Evolutionary conservation across 208 protist genomes (phyloP), one percentile per base, ranked within the genome.

Genomic region (Herpetomonas tarakana): DNA sequence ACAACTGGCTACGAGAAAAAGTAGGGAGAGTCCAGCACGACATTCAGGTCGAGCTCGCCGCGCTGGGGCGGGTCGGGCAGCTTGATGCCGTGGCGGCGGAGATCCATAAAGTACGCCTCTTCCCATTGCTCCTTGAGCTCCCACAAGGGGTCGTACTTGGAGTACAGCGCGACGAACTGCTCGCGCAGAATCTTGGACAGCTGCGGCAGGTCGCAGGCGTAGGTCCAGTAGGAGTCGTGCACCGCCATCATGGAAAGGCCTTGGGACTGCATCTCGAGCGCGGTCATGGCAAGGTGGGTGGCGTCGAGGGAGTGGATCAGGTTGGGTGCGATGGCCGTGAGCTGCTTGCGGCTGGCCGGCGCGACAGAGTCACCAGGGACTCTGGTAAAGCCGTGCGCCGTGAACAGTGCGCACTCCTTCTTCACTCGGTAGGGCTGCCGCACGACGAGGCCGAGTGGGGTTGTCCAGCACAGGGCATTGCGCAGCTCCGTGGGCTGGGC

Each of bases 201-300:
- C 45, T 63, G 21, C 47, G 97, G 97, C 29, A 98, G 73, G 47
- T 96, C 80, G 24, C 79, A 85, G 6, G 98, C 95, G 75, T 99
- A 98, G 4, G 97, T 98, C 98, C 98, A 99, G 82, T 95, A 99
- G 16, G 83, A 97, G 79, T 99, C 98, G 66, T 99, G 98, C 53
- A 99, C 98, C 7, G 97, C 97, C 84, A 98, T 99, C 65, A 94
- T 93, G 25, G 74, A 91, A 11, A 96, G 72, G 1, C 85, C 93
- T 3, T 74, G 69, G 1, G 92, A 60, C 35, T 96, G 71, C 83
- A 98, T 98, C 55, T 89, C 76, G 3, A 94, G 67, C 27, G 98
- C 97, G 18, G 98, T 99, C 84, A 99, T 93, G 19, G 98, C 86
- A 59, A 99, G 93, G 74, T 99, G 98, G 4, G 97, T 98, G 4